phyloP scores from a whole-genome alignment of 768 basidiomycete species.

The Auricularia auricula-judae region DNA sequence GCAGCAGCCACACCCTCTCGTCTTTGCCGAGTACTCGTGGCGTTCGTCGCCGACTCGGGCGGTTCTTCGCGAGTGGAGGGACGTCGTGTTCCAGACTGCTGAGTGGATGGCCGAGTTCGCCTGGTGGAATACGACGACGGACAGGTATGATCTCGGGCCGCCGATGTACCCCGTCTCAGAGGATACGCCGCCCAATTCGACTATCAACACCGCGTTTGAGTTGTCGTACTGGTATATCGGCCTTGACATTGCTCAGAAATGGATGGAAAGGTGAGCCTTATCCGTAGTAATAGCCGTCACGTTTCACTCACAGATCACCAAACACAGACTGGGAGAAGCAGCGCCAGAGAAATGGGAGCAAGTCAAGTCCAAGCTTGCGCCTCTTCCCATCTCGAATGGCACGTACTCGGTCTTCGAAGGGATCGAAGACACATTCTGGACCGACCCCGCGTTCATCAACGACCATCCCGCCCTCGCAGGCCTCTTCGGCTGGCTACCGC shows the following conservation, averaged over 20 bases:
- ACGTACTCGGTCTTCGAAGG: slow-evolving; percentile 48
- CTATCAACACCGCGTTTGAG: slow-evolving; percentile 47
- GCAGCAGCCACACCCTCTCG: slow-evolving; percentile 46
- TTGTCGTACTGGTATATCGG: slow-evolving; percentile 48
- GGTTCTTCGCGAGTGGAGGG: slow-evolving; percentile 39
- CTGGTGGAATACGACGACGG: slow-evolving; percentile 36
- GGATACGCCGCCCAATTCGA: slow-evolving; percentile 43
- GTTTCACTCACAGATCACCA: no score
- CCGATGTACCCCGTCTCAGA: slow-evolving; percentile 48
- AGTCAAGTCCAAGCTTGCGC: slow-evolving; percentile 36
- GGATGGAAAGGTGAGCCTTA: slow-evolving; percentile 30
- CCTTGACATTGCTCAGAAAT: slow-evolving; percentile 34
- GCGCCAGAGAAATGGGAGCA: slow-evolving; percentile 32
- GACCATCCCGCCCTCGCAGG: slow-evolving; percentile 50
- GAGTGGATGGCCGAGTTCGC: slow-evolving; percentile 52
- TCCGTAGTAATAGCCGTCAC: no score
- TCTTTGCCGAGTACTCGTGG: slow-evolving; percentile 49
- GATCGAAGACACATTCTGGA: slow-evolving; percentile 41
- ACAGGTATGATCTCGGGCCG: slow-evolving; percentile 45
- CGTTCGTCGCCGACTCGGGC: slow-evolving; percentile 28
- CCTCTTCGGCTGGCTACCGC: slow-evolving; percentile 46
- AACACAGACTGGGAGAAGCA: slow-evolving; percentile 23
- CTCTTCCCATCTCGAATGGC: slow-evolving; percentile 39
- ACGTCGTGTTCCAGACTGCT: slow-evolving; percentile 41
- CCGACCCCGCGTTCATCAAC: slow-evolving; percentile 36